A percentile compares a stretch with the other conserved stretches of the same genome.
These are phyloP conservation scores for Prototheca wickerhamii DNA, from an alignment of 163 green algal genomes.

Conservation along the genomic window DNA sequence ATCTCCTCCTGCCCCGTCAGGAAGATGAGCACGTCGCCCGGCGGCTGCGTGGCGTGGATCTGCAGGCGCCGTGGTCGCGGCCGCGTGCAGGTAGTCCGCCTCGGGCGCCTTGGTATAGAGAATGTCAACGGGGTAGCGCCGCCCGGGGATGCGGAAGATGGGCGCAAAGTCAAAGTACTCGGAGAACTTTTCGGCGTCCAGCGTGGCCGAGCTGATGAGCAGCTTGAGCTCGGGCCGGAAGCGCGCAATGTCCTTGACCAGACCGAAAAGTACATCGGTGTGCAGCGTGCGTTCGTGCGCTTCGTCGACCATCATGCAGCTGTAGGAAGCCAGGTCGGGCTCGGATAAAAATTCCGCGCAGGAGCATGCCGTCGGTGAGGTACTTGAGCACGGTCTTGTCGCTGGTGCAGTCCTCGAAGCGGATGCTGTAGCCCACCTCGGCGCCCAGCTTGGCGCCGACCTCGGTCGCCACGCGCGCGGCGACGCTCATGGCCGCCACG, in stretches of 20 bases:
- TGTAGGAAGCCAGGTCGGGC: constrained; percentile 86
- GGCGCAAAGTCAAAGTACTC: constrained; percentile 95
- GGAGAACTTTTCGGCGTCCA: constrained; percentile 95
- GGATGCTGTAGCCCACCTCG: constrained; percentile 91
- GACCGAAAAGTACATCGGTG: constrained; percentile 90
- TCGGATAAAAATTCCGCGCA: constrained; percentile 92
- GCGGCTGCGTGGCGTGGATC: constrained; percentile 72
- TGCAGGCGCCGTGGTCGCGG: constrained; percentile 80
- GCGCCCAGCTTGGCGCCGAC: constrained; percentile 43
- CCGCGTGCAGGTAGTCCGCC: constrained; percentile 93
- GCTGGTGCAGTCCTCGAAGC: constrained; percentile 95
- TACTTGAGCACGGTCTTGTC: constrained; percentile 95
- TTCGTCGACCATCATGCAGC: constrained; percentile 97
- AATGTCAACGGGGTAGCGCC: constrained; percentile 91
- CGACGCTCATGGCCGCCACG: constrained; percentile 92
- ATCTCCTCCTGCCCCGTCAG: constrained; percentile 89
- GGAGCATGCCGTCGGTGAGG: constrained; percentile 96
- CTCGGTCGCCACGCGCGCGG: constrained; percentile 83
- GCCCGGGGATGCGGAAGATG: constrained; percentile 77
- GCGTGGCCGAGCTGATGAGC: constrained; percentile 88
- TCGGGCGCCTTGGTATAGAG: constrained; percentile 89
- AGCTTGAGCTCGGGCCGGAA: constrained; percentile 86
- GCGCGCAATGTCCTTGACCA: constrained; percentile 75
- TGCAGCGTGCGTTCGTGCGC: constrained; percentile 95
- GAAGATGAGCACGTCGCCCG: constrained; percentile 78